Evolutionary conservation across 345 rosid species (phyloP).

Genomic region (Turritis glabra): DNA sequence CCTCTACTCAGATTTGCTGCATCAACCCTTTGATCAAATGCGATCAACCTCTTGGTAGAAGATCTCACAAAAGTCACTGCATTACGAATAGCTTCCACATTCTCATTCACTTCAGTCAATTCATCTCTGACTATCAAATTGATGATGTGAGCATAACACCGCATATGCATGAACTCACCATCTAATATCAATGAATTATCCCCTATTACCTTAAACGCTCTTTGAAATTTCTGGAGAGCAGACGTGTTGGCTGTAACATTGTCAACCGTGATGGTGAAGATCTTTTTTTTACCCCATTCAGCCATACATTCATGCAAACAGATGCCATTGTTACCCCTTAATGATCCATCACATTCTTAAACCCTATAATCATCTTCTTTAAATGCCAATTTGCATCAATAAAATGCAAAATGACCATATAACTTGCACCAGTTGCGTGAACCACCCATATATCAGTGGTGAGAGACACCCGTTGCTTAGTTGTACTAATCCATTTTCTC

Average conservation of each 20-base stretch:
- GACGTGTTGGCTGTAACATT: not conserved
- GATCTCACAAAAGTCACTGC: too few species aligned
- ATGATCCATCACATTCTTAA: not conserved
- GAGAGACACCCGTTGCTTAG: too few species aligned
- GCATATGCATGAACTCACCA: too few species aligned
- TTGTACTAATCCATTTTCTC: too few species aligned
- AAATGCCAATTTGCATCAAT: not conserved
- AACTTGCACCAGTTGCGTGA: not conserved
- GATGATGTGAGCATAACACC: too few species aligned
- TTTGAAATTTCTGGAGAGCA: not conserved
- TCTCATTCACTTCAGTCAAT: too few species aligned
- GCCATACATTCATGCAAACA: not conserved
- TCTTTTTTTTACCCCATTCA: not conserved
- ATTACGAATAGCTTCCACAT: too few species aligned
- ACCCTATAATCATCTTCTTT: not conserved
- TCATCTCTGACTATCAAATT: too few species aligned
- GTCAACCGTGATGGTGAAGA: not conserved
- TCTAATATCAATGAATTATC: not conserved
- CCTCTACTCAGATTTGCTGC: too few species aligned
- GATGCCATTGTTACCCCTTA: not conserved
- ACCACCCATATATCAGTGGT: not conserved
- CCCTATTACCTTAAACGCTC: accelerated
- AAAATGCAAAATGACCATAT: not conserved
- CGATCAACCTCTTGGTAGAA: too few species aligned
- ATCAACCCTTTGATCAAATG: too few species aligned